Evolutionary conservation across 352 stramenopile species (phyloP).

Genomic region (Pythium aquatile): DNA sequence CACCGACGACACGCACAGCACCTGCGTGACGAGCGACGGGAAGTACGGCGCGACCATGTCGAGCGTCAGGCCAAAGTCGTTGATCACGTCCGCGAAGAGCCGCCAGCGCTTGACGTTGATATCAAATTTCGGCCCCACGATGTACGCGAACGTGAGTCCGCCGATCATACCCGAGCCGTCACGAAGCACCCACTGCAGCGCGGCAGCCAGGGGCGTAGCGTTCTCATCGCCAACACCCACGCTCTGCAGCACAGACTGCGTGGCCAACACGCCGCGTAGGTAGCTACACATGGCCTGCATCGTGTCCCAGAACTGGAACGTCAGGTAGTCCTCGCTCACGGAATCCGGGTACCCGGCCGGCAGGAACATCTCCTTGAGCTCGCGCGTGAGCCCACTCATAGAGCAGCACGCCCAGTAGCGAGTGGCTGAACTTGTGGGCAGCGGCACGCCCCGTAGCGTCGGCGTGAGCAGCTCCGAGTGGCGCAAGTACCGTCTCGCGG

Average conservation of each 20-base stretch:
- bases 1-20: constrained; percentile 84
- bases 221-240: constrained; percentile 91
- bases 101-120: constrained; percentile 95
- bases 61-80: constrained; percentile 93
- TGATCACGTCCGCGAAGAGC: constrained; percentile 96
- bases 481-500: constrained; percentile 46
- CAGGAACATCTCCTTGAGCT: constrained; percentile 86
- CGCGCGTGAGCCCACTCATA: constrained; percentile 37
- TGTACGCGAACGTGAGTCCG: constrained; percentile 93
- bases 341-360: constrained; percentile 82
- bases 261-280: constrained; percentile 91
- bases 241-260: constrained; percentile 91
- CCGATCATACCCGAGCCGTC: constrained; percentile 87
- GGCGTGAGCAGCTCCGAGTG: constrained; percentile 23
- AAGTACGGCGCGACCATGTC: constrained; percentile 80
- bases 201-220: constrained; percentile 64
- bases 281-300: constrained; percentile 95
- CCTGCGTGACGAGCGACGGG: constrained; percentile 58
- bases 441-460: constrained; percentile 7
- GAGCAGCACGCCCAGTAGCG: constrained; percentile 31
- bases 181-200: constrained; percentile 76
- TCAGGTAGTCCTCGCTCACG: constrained; percentile 90
- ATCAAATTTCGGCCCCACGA: constrained; percentile 89
- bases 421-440: constrained; percentile 23
- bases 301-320: constrained; percentile 96